Base-by-base conservation (phyloP, 2,329 filamentous ascomycete species). In the Colletotrichum sp. region DNA sequence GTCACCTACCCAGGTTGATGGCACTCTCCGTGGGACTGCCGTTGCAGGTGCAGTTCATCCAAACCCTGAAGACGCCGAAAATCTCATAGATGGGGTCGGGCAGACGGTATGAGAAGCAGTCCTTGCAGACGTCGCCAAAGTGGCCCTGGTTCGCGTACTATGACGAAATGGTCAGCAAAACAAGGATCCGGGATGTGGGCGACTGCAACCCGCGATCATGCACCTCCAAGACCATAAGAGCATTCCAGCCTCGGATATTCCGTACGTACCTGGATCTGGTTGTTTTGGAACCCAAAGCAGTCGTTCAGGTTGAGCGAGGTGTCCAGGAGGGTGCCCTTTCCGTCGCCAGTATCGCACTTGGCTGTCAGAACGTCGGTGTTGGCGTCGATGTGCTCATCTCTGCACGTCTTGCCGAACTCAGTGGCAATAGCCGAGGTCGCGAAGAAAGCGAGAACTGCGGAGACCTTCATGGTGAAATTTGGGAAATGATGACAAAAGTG, bases 81-180 rank as follows among this genome's bases (percentile, higher is more conserved):
- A 68, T 26, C 8, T 62, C 69, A 16, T 72, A 73, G 26, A 76
- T 57, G 2, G 72, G 68, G 34, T 77, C 68, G 8, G 44, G 64
- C 15, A 77, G 44, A 24, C 83, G 64, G 55, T 77, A 69, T 6
- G 66, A 71, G 52, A 75, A 64, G 28, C 76, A 76, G 9, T 72
- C 73, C 28, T 67, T 63, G 78, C 82, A 85, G 68, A 77, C 80
- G 18, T 82, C 81, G 16, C 79, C 77, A 21, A 76, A 76, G 32
- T 78, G 68, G 44, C 77, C 78, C 13, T 72, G 68, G 66, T 49
- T 72, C 36, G 21, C 36, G 49, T 44, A 75, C 69, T 77, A n/a
- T 12, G 34, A 60, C 16, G 18, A 13, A 68, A n/a, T 12, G 6
- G 71, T 34, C 30, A 72, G 44, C 21, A 28, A 62, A 62, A 30